Percentiles rank a stretch among this genome's conserved stretches.
Evolutionary conservation across 768 basidiomycete species (phyloP).

Genomic region (Mycena amicta): DNA sequence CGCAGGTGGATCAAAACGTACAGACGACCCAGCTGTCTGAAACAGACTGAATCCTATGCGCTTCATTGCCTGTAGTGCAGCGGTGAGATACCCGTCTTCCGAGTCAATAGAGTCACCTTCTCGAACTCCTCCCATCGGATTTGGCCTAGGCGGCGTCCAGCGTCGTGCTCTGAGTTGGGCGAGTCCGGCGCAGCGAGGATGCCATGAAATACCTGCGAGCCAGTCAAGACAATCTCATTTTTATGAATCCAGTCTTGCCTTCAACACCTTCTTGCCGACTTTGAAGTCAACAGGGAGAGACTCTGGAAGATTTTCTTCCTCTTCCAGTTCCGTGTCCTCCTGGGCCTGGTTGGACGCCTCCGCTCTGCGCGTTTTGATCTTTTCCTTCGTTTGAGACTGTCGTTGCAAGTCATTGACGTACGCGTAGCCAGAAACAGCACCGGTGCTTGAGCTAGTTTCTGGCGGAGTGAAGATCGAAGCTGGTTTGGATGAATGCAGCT

Average conservation of each 20-base stretch:
- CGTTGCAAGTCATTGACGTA: conserved; percentile 6
- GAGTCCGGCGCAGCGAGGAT: conserved; percentile 13
- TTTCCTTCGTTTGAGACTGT: conserved; percentile 7
- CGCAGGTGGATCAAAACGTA: conserved; percentile 23
- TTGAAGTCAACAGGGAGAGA: conserved; percentile 17
- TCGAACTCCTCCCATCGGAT: conserved; percentile 23
- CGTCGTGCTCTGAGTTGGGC: neutral
- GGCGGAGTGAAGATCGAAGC: neutral
- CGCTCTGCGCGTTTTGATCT: conserved; percentile 5
- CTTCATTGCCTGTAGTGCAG: conserved; percentile 13
- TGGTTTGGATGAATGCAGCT: no score
- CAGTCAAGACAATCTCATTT: neutral
- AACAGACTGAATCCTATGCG: conserved; percentile 17
- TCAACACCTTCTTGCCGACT: conserved; percentile 15
- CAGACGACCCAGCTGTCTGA: conserved; percentile 22
- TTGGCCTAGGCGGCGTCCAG: conserved; percentile 12
- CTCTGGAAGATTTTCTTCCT: conserved; percentile 15
- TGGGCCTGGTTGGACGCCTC: neutral
- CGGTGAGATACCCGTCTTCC: neutral
- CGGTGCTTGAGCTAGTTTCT: neutral
- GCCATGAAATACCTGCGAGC: conserved; percentile 10
- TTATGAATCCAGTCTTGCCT: neutral
- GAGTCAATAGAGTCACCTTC: conserved; percentile 4
- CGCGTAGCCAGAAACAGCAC: conserved; percentile 1
- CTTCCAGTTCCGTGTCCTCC: conserved; percentile 3